Evolutionary conservation across 306 rosid genomes (phyloP), one percentile per base, ranked within the genome.

Genomic region (Dryas alaskensis): DNA sequence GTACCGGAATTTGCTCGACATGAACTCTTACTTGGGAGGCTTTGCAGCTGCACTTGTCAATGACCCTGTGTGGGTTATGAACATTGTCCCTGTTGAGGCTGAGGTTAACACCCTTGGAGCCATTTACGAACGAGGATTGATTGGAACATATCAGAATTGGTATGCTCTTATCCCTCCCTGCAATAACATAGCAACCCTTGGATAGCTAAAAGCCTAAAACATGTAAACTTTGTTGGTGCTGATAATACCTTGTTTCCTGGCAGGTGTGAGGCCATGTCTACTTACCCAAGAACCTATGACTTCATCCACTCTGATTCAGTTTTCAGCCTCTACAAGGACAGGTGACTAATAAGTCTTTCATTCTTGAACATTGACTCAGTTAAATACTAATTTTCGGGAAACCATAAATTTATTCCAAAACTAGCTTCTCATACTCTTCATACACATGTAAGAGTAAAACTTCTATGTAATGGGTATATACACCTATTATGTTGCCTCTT

Each of bases 191-290:
- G n/a, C 10, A 13, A 14, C 37, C 37, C 37, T 31, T 31, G 37
- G 37, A 31, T 1, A 31, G 37, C 37, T 31, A 31, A 31, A 31
- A 31, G 37, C 37, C 37, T 31, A 31, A 31, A 31, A 31, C 37
- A 25, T 5, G 14, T 57, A 40, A 10, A 10, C 51, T 8, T 10
- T 57, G 75, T 57, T 22, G 43, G 69, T 48, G 73, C 10, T 73
- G 46, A 60, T 69, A 66, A 75, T n/a, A 49, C 52, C 31, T 76
- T 74, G 50, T 78, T 71, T 73, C 46, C 7, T 80, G 10, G 58
- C 74, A 93, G 97, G 97, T 90, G 99, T 70, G 99, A 94, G 84
- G 96, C 99, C 52, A 89, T 92, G 96, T 92, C 99, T 27, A 92
- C 96, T n/a, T 94, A 92, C 62, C 96, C 99, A 16, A 76, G 96